These are phyloP conservation scores for Aspergillus calidoustus DNA, from an alignment of 2,329 filamentous ascomycete species.

Conservation along the genomic window DNA sequence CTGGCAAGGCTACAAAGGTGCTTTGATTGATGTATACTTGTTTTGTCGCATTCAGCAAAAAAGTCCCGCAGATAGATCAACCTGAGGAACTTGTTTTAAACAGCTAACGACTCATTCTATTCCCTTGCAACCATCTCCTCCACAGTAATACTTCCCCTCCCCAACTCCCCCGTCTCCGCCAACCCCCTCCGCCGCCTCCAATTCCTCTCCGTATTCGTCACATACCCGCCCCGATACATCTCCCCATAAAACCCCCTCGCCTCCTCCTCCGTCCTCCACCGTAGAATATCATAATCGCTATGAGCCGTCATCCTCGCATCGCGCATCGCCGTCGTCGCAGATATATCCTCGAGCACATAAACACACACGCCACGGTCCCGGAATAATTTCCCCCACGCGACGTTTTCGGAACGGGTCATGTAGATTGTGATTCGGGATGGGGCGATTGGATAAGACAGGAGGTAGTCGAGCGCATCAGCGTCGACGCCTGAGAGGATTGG, in stretches of 20 bases:
- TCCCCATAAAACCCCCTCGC: slow-evolving; percentile 33
- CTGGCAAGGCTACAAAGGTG: too few relatives aligned
- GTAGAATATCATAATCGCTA: slow-evolving; percentile 42
- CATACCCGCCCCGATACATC: slow-evolving; percentile 28
- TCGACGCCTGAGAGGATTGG: slow-evolving; percentile 31
- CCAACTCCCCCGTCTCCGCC: slow-evolving; percentile 27
- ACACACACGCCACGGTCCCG: slow-evolving; percentile 22
- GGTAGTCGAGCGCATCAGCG: slow-evolving; percentile 33
- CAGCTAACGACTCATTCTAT: background rate
- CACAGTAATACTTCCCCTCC: slow-evolving; percentile 30
- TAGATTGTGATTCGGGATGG: slow-evolving; percentile 31
- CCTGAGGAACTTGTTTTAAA: too few relatives aligned
- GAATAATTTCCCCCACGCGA: slow-evolving; percentile 24
- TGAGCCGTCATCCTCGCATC: slow-evolving; percentile 39
- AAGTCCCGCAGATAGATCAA: too few relatives aligned
- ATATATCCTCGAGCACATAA: slow-evolving; percentile 20
- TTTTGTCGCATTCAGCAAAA: too few relatives aligned
- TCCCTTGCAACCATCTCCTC: too few relatives aligned
- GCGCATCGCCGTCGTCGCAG: slow-evolving; percentile 28
- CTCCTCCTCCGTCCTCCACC: slow-evolving; percentile 34
- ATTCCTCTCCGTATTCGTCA: slow-evolving; percentile 45
- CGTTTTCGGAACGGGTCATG: slow-evolving; percentile 29
- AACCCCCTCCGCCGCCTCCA: slow-evolving; percentile 35
- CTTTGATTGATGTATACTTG: too few relatives aligned
- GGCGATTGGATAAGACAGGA: slow-evolving; percentile 28